phyloP scores from a whole-genome alignment of 2,329 filamentous ascomycete genomes.

The Fusarium sacchari region DNA sequence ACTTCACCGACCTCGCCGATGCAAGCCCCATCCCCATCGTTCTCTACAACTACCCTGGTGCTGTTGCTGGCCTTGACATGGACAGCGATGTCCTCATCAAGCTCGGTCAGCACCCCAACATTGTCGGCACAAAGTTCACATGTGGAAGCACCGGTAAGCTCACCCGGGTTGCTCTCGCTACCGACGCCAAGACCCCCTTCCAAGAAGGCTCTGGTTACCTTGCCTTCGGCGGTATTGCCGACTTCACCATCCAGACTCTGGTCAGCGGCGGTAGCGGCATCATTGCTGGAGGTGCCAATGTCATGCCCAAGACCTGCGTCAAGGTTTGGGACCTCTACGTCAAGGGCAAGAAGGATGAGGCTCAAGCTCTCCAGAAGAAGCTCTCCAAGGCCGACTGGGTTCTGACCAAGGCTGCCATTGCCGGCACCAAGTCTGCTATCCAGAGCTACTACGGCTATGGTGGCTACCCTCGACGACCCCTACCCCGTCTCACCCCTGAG shows the following conservation, averaged over 20 bases:
- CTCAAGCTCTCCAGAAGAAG: slow-evolving; percentile 78
- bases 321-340: slow-evolving; percentile 81
- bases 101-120: slow-evolving; percentile 82
- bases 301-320: slow-evolving; percentile 84
- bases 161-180: slow-evolving; percentile 79
- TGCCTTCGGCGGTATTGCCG: slow-evolving; percentile 87
- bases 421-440: slow-evolving; percentile 86
- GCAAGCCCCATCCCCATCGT: slow-evolving; percentile 79
- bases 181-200: slow-evolving; percentile 74
- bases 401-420: slow-evolving; percentile 82
- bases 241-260: slow-evolving; percentile 86
- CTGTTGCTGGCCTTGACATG: slow-evolving; percentile 87
- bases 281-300: slow-evolving; percentile 86
- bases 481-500: slow-evolving; percentile 72
- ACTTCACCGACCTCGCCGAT: slow-evolving; percentile 80
- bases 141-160: slow-evolving; percentile 92
- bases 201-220: slow-evolving; percentile 75
- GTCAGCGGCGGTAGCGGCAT: slow-evolving; percentile 83
- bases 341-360: slow-evolving; percentile 78
- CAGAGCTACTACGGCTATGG: slow-evolving; percentile 86
- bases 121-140: slow-evolving; percentile 90
- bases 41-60: slow-evolving; percentile 91
- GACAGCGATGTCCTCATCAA: slow-evolving; percentile 87
- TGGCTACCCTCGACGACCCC: slow-evolving; percentile 76
- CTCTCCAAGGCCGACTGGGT: slow-evolving; percentile 85